phyloP scores from a whole-genome alignment of 257 asterid genomes.

The Petrea volubilis region DNA sequence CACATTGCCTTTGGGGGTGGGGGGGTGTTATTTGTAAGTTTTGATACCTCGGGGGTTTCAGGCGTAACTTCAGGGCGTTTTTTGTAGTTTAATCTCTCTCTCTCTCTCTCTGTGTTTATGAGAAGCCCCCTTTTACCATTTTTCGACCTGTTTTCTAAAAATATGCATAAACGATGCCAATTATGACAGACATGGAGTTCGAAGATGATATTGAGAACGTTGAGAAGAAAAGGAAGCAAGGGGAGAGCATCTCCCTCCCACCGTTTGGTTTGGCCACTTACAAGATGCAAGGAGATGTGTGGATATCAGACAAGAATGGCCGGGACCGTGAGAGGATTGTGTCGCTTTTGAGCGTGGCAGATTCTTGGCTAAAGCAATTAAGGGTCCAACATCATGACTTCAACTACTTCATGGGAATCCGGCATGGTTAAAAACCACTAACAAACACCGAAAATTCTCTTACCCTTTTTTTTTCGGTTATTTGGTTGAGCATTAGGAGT shows the following conservation, averaged over 20 bases:
- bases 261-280: conserved; percentile 83
- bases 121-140: background rate
- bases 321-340: conserved; percentile 52
- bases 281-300: conserved; percentile 72
- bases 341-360: conserved; percentile 78
- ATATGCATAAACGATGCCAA: background rate
- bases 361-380: conserved; percentile 94
- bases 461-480: background rate
- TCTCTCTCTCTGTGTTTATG: background rate
- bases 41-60: too few species aligned
- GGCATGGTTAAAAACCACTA: conserved; percentile 43
- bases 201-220: conserved; percentile 30
- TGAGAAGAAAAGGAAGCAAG: conserved; percentile 34
- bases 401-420: conserved; percentile 78
- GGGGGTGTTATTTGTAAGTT: too few species aligned
- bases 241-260: conserved; percentile 43
- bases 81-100: too few species aligned
- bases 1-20: too few species aligned
- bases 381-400: conserved; percentile 92
- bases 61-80: too few species aligned
- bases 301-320: conserved; percentile 47
- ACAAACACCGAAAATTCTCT: background rate
- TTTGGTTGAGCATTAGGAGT: conserved; percentile 1
- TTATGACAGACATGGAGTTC: conserved; percentile 32
- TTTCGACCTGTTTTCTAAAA: background rate